Evolutionary conservation across 768 basidiomycete genomes (phyloP).

Genomic region (Termitomyces sp.): DNA sequence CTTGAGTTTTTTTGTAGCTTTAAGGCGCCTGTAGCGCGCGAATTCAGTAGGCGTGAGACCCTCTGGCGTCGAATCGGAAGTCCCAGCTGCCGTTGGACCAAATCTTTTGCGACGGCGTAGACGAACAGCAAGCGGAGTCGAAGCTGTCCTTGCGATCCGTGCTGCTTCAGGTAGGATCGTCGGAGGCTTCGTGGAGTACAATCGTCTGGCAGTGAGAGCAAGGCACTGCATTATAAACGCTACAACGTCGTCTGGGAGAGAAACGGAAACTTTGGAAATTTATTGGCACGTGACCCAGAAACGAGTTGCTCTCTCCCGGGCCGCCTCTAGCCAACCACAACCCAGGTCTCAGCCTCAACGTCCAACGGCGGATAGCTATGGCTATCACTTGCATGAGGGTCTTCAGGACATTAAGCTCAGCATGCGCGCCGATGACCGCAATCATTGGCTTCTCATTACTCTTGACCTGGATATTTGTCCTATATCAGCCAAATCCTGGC

Average conservation of each 20-base stretch:
- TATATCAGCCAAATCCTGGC: conserved; percentile 74
- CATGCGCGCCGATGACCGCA: conserved; percentile 54
- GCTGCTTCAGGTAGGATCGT: conserved; percentile 30
- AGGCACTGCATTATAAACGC: conserved; percentile 32
- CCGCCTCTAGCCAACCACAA: neutral
- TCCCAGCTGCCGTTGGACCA: conserved; percentile 26
- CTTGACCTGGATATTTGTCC: conserved; percentile 72
- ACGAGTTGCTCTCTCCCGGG: neutral
- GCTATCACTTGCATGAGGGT: conserved; percentile 33
- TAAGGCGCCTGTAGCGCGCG: conserved; percentile 53
- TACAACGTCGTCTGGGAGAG: neutral
- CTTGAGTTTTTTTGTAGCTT: conserved; percentile 46
- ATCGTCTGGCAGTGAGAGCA: conserved; percentile 26
- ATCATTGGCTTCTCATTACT: conserved; percentile 65
- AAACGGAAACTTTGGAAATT: conserved; percentile 9
- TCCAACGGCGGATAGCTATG: conserved; percentile 25
- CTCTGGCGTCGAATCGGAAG: conserved; percentile 42
- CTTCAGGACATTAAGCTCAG: conserved; percentile 46
- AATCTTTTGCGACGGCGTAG: conserved; percentile 56
- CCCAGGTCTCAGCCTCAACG: conserved; percentile 6
- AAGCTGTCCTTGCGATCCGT: conserved; percentile 57
- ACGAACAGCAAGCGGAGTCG: conserved; percentile 70
- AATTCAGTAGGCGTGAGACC: conserved; percentile 66
- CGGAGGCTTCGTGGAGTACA: conserved; percentile 35
- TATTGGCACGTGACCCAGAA: conserved; percentile 12